phyloP scores from a whole-genome alignment of 1,139 yeast species.

The Yamadazyma sp. region DNA sequence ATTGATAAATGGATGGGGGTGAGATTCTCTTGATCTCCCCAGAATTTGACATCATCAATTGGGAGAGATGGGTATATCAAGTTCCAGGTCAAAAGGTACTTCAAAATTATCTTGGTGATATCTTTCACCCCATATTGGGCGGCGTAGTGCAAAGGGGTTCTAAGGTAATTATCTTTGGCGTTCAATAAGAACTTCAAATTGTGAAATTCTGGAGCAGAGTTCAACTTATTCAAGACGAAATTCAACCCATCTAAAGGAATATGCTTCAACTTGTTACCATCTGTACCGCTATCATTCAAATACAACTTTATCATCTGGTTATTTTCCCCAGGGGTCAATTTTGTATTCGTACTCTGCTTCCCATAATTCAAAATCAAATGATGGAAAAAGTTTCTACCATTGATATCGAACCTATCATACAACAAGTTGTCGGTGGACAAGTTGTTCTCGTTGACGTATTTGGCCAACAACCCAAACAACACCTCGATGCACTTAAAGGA shows the following conservation, averaged over 20 bases:
- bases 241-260: conserved; percentile 25
- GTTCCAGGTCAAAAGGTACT: conserved; percentile 34
- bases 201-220: conserved; percentile 28
- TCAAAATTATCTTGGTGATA: conserved; percentile 57
- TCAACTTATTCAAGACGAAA: conserved; percentile 30
- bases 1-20: conserved; percentile 87
- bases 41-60: conserved; percentile 56
- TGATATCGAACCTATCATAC: conserved; percentile 68
- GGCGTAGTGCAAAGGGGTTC: conserved; percentile 90
- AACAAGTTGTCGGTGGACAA: conserved; percentile 26
- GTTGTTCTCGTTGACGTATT: conserved; percentile 16
- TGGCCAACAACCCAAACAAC: conserved; percentile 35
- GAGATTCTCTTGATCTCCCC: conserved; percentile 84
- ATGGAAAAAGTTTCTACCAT: conserved; percentile 83
- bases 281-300: conserved; percentile 53
- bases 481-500: conserved; percentile 59
- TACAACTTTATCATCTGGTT: conserved; percentile 30
- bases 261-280: conserved; percentile 44
- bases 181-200: conserved; percentile 50
- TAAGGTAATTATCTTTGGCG: conserved; percentile 69
- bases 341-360: conserved; percentile 35
- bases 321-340: conserved; percentile 38
- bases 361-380: conserved; percentile 79
- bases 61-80: conserved; percentile 43
- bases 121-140: conserved; percentile 81